Evolutionary conservation across 176 grass and related monocot genomes (phyloP).

Genomic region (Hsuehochloa calcarea): DNA sequence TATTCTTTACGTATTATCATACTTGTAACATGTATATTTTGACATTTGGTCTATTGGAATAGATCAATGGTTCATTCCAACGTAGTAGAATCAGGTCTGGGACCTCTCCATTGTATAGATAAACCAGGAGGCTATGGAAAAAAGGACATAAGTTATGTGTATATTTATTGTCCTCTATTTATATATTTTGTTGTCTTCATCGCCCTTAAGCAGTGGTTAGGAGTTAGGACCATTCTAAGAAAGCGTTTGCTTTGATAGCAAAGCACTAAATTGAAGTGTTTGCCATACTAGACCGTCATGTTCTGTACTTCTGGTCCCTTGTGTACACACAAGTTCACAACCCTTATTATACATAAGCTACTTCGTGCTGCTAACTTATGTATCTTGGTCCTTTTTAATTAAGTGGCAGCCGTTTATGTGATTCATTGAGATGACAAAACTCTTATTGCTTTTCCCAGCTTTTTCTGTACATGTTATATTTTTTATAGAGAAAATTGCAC

Average conservation of each 20-base stretch:
- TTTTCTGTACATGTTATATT: neutral
- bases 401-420: neutral
- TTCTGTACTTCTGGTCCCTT: neutral
- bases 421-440: slow-evolving; percentile 1
- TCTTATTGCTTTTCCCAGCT: neutral
- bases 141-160: too few relatives aligned
- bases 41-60: too few relatives aligned
- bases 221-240: too few relatives aligned
- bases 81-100: neutral
- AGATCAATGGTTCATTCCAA: too few relatives aligned
- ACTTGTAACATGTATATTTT: too few relatives aligned
- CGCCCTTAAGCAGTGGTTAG: too few relatives aligned
- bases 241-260: too few relatives aligned
- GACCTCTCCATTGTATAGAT: neutral
- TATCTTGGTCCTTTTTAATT: neutral
- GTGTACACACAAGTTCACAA: neutral
- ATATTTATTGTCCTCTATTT: too few relatives aligned
- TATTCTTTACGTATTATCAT: too few relatives aligned
- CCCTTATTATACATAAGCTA: neutral
- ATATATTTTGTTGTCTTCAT: too few relatives aligned
- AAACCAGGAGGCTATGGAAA: neutral
- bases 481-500: too few relatives aligned
- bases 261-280: too few relatives aligned
- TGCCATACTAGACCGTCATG: neutral
- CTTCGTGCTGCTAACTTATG: neutral